Evolutionary conservation across 2,329 filamentous ascomycete species (phyloP), one percentile per base, ranked within the genome.

Genomic region (Alternaria dauci): DNA sequence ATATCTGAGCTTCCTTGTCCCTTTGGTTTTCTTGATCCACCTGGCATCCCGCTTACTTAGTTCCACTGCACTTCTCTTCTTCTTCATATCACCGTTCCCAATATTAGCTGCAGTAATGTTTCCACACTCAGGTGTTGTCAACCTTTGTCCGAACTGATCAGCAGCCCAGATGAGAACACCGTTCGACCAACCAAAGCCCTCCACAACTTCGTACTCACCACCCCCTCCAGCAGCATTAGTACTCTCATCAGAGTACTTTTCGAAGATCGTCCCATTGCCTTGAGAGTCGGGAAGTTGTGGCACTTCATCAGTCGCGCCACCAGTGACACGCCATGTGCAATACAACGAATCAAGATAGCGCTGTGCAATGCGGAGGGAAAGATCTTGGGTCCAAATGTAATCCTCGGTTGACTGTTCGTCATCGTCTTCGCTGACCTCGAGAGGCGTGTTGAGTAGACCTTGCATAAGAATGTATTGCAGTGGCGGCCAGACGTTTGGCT

Each of bases 131-230:
- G 88, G 88, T 26, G 84, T 78, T 66, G 74, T 81, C 58, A 91
- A 74, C 66, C 82, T 77, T 68, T 83, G 80, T 12, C 81, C 85
- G 76, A 91, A 91, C 8, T 82, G 82, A 68, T 91, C 89, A 8
- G 84, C 87, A 1, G 84, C 81, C 88, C 88, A 91, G 53, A 91
- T 86, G 30, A 91, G 74, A 53, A 90, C 88, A 30, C 89, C 89
- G 66, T 91, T 91, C 1, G 86, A 87, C 89, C 89, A 91, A 7
- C 88, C 89, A 67, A 91, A 91, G 1, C 89, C 88, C 77, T 90
- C 87, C 3, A 90, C 88, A 6, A 91, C 88, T 55, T 86, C 83
- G 73, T 91, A 91, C 80, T 91, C 89, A 65, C 89, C 89, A 6
- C 89, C 89, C 7, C 86, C 80, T 28, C 89, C 89, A 1, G 86